Base-by-base conservation (phyloP, 1,284 basidiomycete species). In the Pseudozyma flocculosa region DNA sequence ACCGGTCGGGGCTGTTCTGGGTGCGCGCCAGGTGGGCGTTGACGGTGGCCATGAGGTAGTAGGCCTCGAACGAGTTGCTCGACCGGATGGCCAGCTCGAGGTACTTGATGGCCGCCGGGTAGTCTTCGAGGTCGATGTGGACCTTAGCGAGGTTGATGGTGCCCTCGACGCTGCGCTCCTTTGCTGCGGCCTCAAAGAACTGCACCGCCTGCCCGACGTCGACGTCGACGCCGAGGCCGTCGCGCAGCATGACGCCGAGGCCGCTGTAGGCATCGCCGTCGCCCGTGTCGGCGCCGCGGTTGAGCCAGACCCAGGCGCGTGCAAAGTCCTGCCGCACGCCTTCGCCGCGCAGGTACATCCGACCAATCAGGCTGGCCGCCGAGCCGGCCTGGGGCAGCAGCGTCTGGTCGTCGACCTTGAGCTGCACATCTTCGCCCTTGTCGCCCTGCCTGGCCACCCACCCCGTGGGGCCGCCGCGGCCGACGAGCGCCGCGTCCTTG, bases 281-380 rank as follows among this genome's bases (percentile, higher is more conserved):
- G 29, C 86, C 87, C 23, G 61, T 61, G 22, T 61, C 59, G 32
- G 76, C 86, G 0, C 92, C 94, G 40, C 93, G 83, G 68, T 91
- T 87, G 72, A 93, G 93, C 95, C 95, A 99, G 80, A 94, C 85
- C 80, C 86, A 90, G 14, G 94, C 95, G 54, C 85, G 80, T 19
- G 80, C 81, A 38, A 84, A 83, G 78, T 97, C 90, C 62, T 84
- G 83, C 70, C 86, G 86, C 22, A 91, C 86, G 10, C 94, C 94
- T 77, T 98, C 95, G 0, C 94, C 94, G 36, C 95, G 83, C 37
- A 99, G 80, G 68, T 89, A 90, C 92, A 98, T 96, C 52, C 89
- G 84, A 0, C 94, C 95, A 2, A 98, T 78, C 45, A 73, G 54
- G 24, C 60, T 61, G 3, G 74, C 75, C 2, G 75, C 75, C 10